Conservation (phyloP, 2,329 filamentous ascomycete species). For the Fusarium fracticaudum region DNA sequence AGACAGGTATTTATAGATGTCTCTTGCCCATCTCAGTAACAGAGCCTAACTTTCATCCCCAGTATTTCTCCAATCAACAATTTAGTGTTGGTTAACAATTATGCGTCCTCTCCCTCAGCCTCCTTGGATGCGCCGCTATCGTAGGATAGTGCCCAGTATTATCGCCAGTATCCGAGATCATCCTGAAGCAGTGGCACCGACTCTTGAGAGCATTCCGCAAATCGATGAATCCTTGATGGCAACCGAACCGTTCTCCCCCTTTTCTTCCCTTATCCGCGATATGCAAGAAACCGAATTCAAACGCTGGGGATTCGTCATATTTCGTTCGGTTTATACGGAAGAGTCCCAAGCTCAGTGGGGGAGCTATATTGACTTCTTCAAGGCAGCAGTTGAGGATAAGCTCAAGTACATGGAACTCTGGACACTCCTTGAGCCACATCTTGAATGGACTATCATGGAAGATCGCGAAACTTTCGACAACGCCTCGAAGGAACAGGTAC, state of each 20-base stretch:
- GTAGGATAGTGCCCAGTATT: neutral
- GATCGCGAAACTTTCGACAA: neutral
- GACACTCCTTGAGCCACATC: neutral
- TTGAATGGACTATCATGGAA: slow-evolving; percentile 16
- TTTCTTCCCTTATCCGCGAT: neutral
- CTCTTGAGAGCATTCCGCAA: slow-evolving; percentile 12
- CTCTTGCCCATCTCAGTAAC: neutral
- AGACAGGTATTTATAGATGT: neutral
- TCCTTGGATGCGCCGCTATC: neutral
- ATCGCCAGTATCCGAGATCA: slow-evolving; percentile 12
- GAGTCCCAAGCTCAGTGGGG: slow-evolving; percentile 9
- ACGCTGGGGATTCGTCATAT: slow-evolving; percentile 5
- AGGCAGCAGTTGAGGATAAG: neutral
- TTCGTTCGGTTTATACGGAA: slow-evolving; percentile 1
- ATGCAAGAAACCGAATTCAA: slow-evolving; percentile 1
- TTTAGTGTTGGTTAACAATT: neutral
- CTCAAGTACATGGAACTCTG: neutral
- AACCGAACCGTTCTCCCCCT: neutral
- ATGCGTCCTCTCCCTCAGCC: slow-evolving; percentile 10
- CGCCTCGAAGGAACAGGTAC: slow-evolving; percentile 2
- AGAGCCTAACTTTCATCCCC: too few species aligned
- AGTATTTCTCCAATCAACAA: neutral
- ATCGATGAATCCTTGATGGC: neutral
- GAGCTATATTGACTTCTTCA: slow-evolving; percentile 23
- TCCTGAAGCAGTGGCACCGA: neutral